Conservation (phyloP, 2,329 filamentous ascomycete genomes). For the Cryoendolithus antarcticus region DNA sequence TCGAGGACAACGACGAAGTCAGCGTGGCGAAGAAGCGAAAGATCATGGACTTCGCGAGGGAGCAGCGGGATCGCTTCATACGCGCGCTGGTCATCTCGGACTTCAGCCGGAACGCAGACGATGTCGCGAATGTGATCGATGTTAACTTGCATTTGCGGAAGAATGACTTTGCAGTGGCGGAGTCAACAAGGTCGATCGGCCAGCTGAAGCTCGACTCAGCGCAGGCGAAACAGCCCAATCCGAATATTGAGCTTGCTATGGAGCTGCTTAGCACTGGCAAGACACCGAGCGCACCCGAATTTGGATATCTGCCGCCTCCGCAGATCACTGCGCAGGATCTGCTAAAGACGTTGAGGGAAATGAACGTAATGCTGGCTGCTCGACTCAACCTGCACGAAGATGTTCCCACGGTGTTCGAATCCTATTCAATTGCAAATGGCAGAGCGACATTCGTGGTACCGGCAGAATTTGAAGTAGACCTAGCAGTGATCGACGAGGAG, state of each 20-base stretch:
- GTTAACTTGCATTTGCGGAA: slow-evolving; percentile 57
- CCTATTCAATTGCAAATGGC: slow-evolving; percentile 72
- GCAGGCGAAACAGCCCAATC: slow-evolving; percentile 67
- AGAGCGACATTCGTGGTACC: slow-evolving; percentile 76
- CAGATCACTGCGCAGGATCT: slow-evolving; percentile 61
- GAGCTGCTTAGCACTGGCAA: slow-evolving; percentile 71
- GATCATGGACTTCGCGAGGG: slow-evolving; percentile 66
- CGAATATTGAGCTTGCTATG: slow-evolving; percentile 80
- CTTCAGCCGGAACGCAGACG: slow-evolving; percentile 70
- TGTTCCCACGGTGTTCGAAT: slow-evolving; percentile 63
- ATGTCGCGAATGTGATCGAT: slow-evolving; percentile 80
- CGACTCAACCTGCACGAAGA: slow-evolving; percentile 76
- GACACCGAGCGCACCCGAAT: slow-evolving; percentile 66
- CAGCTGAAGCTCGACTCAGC: slow-evolving; percentile 61
- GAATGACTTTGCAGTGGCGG: slow-evolving; percentile 27
- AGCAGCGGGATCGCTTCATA: slow-evolving; percentile 75
- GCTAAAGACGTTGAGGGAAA: slow-evolving; percentile 60
- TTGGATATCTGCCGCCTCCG: slow-evolving; percentile 60
- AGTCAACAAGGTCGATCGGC: slow-evolving; percentile 18
- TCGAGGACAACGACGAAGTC: slow-evolving; percentile 48
- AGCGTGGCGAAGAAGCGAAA: slow-evolving; percentile 65
- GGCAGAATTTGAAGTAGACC: slow-evolving; percentile 82
- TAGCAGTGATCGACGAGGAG: slow-evolving; percentile 85
- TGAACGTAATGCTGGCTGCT: slow-evolving; percentile 73
- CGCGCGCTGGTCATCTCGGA: slow-evolving; percentile 83